Conservation (phyloP, 2,329 filamentous ascomycete genomes). For the Phialemonium atrogriseum region DNA sequence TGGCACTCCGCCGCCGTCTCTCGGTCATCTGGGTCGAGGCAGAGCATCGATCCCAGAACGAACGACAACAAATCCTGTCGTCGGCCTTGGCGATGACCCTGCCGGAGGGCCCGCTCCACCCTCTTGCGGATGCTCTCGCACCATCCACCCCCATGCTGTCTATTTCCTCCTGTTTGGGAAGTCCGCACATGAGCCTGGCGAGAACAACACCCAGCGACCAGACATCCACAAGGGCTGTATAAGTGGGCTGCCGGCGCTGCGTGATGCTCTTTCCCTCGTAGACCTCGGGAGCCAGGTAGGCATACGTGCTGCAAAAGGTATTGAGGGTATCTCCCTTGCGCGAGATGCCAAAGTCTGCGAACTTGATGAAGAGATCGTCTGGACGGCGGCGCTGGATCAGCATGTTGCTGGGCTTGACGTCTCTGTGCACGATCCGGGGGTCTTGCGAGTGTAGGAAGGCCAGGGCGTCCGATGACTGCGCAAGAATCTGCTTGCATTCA, state of each 20-base stretch:
- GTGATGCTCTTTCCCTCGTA: too few species aligned
- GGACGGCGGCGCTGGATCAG: slow-evolving; percentile 2
- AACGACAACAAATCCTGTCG: slow-evolving; percentile 3
- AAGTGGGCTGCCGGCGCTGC: too few species aligned
- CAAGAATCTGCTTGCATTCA: slow-evolving; percentile 6
- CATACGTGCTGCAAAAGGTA: slow-evolving; percentile 3
- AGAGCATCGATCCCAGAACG: slow-evolving; percentile 5
- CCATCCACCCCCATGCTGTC: slow-evolving; percentile 4
- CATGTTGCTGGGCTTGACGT: slow-evolving; percentile 6
- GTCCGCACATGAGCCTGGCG: slow-evolving; percentile 5
- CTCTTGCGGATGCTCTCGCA: slow-evolving; percentile 3
- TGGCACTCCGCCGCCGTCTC: slow-evolving; percentile 3
- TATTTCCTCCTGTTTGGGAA: slow-evolving; percentile 1
- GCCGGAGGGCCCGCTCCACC: slow-evolving; percentile 1
- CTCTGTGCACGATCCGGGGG: slow-evolving; percentile 6
- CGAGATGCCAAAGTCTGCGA: slow-evolving; percentile 6
- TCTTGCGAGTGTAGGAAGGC: slow-evolving; percentile 5
- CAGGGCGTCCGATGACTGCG: slow-evolving; percentile 4
- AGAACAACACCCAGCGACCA: slow-evolving; percentile 5
- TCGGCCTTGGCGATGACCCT: background rate
- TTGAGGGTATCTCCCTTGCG: slow-evolving; percentile 5
- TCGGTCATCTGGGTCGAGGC: slow-evolving; percentile 4
- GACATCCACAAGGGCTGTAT: slow-evolving; percentile 6
- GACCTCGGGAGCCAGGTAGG: slow-evolving; percentile 4
- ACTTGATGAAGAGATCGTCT: slow-evolving; percentile 4